Percentiles rank a stretch among this genome's conserved stretches.
phyloP scores from a whole-genome alignment of 169 alveolate genomes.

The Eimeria falciformis region DNA sequence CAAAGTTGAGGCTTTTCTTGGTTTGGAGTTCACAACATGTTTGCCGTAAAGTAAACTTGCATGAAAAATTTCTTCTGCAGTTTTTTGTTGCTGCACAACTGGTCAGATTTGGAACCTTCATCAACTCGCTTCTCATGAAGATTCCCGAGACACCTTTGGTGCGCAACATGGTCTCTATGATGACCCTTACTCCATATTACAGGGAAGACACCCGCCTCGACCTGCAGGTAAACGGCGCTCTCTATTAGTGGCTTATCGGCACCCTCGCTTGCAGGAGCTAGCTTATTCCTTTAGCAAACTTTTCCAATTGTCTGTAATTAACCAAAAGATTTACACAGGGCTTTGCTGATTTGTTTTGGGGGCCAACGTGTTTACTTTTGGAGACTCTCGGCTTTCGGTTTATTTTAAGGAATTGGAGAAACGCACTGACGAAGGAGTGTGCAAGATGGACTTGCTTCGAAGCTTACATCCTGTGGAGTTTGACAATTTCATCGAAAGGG shows the following conservation, averaged over 20 bases:
- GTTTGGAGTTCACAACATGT: no score
- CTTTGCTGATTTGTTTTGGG: no score
- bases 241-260: neutral
- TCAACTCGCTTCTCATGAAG: slow-evolving; percentile 72
- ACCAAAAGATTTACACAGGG: neutral
- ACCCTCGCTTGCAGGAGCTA: neutral
- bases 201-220: slow-evolving; percentile 74
- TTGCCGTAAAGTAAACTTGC: neutral
- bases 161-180: slow-evolving; percentile 70
- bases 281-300: no score
- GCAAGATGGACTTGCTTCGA: slow-evolving; percentile 78
- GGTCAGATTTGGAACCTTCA: slow-evolving; percentile 33
- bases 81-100: neutral
- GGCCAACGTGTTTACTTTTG: no score
- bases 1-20: neutral
- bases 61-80: neutral
- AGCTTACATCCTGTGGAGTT: slow-evolving; percentile 69
- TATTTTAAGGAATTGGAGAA: slow-evolving; percentile 58
- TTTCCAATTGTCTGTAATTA: no score
- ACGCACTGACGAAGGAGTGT: slow-evolving; percentile 76
- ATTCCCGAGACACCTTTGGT: slow-evolving; percentile 75
- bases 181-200: slow-evolving; percentile 75
- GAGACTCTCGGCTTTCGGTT: no score
- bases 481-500: slow-evolving; percentile 72
- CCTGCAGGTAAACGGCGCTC: slow-evolving; percentile 17